Base-by-base conservation (phyloP, 2,329 filamentous ascomycete genomes). In the Diaporthe aspalathi region DNA sequence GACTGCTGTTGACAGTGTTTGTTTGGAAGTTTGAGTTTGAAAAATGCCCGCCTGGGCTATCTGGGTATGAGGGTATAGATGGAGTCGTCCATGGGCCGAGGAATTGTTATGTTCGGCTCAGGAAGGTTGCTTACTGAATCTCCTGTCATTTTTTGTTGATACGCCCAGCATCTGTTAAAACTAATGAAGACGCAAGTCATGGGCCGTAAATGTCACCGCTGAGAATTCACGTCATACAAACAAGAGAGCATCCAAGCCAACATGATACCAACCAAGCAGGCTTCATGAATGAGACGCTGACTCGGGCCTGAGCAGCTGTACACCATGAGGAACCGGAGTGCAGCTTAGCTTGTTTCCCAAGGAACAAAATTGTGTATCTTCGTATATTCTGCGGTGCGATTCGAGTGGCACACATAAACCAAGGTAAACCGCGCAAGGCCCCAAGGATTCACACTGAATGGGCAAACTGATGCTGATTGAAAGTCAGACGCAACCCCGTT, bases 1-100 rank as follows among this genome's bases (percentile, higher is more conserved):
- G 74, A 29, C 70, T 79, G 2, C 40, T 76, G 16, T 12, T 76
- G 0, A 71, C 72, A 6, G 56, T 80, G 16, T 52, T 79, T 17
- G 50, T 79, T n/a, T 79, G 77, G 77, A 75, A 72, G n/a, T 79
- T 77, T 49, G 74, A 77, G 54, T 57, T 78, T 29, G 24, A 69
- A 62, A 79, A 45, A 77, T 80, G 8, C 80, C 76, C 35, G 8
- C 27, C 40, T 29, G 49, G 68, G 45, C 63, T 73, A 2, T 56
- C 67, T n/a, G 47, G 47, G 2, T 70, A 70, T 14, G 53, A 62
- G 8, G 71, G 68, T 52, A 47, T 72, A 27, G 71, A 70, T 17
- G 63, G 60, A 2, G 47, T 72, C 5, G 69, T 70, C 6, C 67
- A 70, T 45, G 69, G 65, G 22, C 71, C 71, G 4, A 70, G 50